Evolutionary conservation across 2,329 filamentous ascomycete genomes (phyloP).

Genomic region (Talaromyces sp.): DNA sequence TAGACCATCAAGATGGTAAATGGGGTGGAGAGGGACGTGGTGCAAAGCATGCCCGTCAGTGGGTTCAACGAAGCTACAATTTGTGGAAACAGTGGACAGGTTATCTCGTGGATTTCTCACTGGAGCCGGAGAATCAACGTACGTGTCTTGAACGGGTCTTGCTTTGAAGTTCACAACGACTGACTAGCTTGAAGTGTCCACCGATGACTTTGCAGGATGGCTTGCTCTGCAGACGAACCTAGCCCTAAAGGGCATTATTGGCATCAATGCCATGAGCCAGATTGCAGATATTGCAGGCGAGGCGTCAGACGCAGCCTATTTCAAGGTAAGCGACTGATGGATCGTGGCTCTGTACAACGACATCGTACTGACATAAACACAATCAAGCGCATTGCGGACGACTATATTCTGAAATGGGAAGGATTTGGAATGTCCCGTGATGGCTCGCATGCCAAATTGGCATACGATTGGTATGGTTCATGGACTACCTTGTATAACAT

Average conservation of each 20-base stretch:
- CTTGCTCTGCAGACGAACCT: conserved; percentile 77
- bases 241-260: conserved; percentile 79
- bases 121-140: conserved; percentile 71
- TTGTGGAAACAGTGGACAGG: conserved; percentile 75
- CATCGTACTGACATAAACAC: background rate
- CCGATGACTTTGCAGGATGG: conserved; percentile 79
- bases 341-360: background rate
- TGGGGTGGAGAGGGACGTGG: conserved; percentile 58
- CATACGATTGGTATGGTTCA: conserved; percentile 75
- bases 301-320: conserved; percentile 45
- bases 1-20: conserved; percentile 58
- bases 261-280: conserved; percentile 73
- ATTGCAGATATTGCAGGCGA: conserved; percentile 63
- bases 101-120: conserved; percentile 70
- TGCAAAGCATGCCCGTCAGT: conserved; percentile 57
- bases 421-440: conserved; percentile 66
- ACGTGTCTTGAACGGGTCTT: conserved; percentile 23
- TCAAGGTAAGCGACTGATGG: conserved; percentile 13
- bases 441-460: conserved; percentile 69
- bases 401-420: conserved; percentile 72
- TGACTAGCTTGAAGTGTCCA: conserved; percentile 55
- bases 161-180: background rate
- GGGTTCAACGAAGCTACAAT: conserved; percentile 66
- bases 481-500: conserved; percentile 86
- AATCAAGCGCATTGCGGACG: conserved; percentile 51